Percentiles rank a stretch among this genome's conserved stretches.
These are phyloP conservation scores for Cylindrodendrum hubeiense DNA, from an alignment of 2,329 filamentous ascomycete genomes.

Conservation along the genomic window DNA sequence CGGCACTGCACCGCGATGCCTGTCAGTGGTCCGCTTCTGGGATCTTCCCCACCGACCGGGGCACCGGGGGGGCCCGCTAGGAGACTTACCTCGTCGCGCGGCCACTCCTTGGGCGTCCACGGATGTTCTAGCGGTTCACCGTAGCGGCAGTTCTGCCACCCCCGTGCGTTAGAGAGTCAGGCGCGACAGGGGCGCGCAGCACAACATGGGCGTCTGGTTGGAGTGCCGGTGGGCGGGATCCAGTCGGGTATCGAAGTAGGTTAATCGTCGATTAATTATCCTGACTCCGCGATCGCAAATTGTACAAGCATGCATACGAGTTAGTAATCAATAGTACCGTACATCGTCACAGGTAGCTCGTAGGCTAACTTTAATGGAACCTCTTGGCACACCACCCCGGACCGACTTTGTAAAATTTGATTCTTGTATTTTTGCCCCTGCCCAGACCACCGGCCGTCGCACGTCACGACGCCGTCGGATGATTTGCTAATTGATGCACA, in stretches of 20 bases:
- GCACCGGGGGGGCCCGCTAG: neutral
- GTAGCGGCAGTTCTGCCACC: neutral
- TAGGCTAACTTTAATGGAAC: conserved; percentile 18
- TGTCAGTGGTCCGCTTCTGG: neutral
- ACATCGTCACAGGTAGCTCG: too few relatives aligned
- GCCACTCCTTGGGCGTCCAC: conserved; percentile 8
- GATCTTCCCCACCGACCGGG: neutral
- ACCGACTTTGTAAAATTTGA: neutral
- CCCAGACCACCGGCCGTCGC: neutral
- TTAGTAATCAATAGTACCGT: neutral
- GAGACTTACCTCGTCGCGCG: conserved; percentile 13
- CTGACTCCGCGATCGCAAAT: neutral
- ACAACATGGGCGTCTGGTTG: neutral
- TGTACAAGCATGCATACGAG: neutral
- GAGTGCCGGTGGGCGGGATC: neutral
- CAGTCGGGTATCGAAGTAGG: conserved; percentile 9
- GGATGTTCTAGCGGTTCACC: conserved; percentile 19
- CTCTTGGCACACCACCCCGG: conserved; percentile 8
- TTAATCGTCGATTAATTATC: neutral
- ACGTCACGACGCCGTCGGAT: neutral
- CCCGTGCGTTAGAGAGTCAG: neutral
- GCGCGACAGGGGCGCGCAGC: neutral
- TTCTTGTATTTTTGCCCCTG: neutral
- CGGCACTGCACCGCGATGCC: neutral
- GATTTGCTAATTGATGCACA: neutral